Conservation (phyloP, 2,329 filamentous ascomycete species). For the Alternaria arbusti region DNA sequence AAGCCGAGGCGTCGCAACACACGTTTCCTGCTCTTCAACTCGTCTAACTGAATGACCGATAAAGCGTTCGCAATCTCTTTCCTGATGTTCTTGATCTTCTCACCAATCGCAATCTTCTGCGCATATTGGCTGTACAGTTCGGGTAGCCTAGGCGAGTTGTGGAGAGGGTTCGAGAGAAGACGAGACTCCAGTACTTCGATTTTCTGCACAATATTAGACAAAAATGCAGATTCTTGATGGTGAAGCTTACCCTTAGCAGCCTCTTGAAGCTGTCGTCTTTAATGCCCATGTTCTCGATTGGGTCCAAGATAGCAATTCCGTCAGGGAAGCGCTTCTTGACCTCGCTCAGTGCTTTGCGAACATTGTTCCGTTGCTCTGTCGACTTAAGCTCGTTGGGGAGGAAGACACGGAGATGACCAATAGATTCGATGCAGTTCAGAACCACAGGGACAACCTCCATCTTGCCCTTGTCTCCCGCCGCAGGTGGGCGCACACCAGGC, state of each 20-base stretch:
- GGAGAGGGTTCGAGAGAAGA: conserved; percentile 85
- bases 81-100: conserved; percentile 86
- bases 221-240: not conserved
- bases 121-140: conserved; percentile 88
- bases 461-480: conserved; percentile 68
- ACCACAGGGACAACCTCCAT: conserved; percentile 87
- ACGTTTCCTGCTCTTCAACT: conserved; percentile 93
- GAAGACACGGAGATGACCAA: conserved; percentile 84
- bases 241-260: conserved; percentile 66
- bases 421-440: conserved; percentile 81
- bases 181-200: conserved; percentile 96
- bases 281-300: conserved; percentile 96
- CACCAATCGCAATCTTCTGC: conserved; percentile 74
- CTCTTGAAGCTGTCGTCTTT: conserved; percentile 92
- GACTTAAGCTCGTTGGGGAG: conserved; percentile 77
- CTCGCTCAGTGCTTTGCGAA: conserved; percentile 74
- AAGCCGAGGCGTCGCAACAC: conserved; percentile 93
- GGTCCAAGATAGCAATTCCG: conserved; percentile 85
- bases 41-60: conserved; percentile 90
- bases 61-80: conserved; percentile 85
- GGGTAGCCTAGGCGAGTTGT: conserved; percentile 84
- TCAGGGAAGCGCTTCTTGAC: conserved; percentile 89
- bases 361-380: conserved; percentile 70
- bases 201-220: conserved; percentile 64
- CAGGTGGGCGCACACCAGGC: conserved; percentile 65